Conservation (phyloP, 164 flowering plant genomes). For the Vitis rupestris region DNA sequence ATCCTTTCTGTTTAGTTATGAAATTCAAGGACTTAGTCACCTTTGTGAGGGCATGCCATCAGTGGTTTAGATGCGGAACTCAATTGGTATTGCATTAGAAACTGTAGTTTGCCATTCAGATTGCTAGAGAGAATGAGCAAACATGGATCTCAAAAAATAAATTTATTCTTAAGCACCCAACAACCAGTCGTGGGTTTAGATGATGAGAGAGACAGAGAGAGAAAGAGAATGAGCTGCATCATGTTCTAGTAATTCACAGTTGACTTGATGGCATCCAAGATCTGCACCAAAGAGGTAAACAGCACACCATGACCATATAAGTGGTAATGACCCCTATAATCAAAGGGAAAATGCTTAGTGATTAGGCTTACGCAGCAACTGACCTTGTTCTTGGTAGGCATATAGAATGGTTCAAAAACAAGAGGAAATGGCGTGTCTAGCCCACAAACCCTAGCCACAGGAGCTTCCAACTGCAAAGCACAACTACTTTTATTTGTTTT, state of each 20-base stretch:
- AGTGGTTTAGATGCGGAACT: no score
- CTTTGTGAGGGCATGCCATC: no score
- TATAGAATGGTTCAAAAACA: slow-evolving; percentile 89
- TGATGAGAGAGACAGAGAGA: background rate
- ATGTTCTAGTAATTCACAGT: slow-evolving; percentile 58
- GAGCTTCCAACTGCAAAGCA: slow-evolving; percentile 86
- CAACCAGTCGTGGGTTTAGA: no score
- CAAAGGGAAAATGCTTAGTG: background rate
- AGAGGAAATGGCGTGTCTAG: slow-evolving; percentile 97
- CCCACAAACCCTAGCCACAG: slow-evolving; percentile 86
- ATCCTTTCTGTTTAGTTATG: no score
- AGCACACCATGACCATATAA: background rate
- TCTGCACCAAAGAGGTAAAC: slow-evolving; percentile 22
- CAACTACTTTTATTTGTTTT: background rate
- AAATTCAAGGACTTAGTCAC: no score
- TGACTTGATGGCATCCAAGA: slow-evolving; percentile 76
- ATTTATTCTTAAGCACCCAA: no score
- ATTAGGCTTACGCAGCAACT: background rate
- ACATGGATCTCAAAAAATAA: no score
- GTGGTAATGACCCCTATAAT: background rate
- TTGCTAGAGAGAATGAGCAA: no score
- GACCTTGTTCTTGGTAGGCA: slow-evolving; percentile 94
- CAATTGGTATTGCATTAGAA: no score
- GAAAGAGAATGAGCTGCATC: background rate
- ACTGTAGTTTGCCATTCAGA: no score